Evolutionary conservation across 805 yeast species (phyloP).

Genomic region (Ogataea nonfermentans): DNA sequence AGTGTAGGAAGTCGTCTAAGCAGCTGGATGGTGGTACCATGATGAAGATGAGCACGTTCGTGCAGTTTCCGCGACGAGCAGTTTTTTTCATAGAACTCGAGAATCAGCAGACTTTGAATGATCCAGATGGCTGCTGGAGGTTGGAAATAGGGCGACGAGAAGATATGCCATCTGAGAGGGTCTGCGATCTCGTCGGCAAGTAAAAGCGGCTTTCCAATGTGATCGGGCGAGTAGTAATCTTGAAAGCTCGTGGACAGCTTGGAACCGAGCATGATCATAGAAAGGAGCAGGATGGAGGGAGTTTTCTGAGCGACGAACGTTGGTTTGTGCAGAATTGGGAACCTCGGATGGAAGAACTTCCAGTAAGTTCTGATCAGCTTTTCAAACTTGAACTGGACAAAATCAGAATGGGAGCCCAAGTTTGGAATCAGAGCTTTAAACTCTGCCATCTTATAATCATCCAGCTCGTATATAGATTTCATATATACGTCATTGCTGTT

Average conservation of each 20-base stretch:
- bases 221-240: slow-evolving; percentile 25
- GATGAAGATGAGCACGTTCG: slow-evolving; percentile 82
- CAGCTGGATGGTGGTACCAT: slow-evolving; percentile 80
- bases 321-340: slow-evolving; percentile 57
- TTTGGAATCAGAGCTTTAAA: slow-evolving; percentile 29
- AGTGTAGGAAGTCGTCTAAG: slow-evolving; percentile 72
- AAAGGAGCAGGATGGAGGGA: slow-evolving; percentile 48
- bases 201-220: slow-evolving; percentile 30
- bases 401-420: slow-evolving; percentile 29
- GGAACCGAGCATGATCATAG: slow-evolving; percentile 60
- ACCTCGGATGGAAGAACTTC: slow-evolving; percentile 58
- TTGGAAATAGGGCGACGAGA: slow-evolving; percentile 66
- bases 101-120: slow-evolving; percentile 64
- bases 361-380: slow-evolving; percentile 44
- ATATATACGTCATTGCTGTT: background rate
- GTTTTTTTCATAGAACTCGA: slow-evolving; percentile 81
- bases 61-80: slow-evolving; percentile 67
- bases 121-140: slow-evolving; percentile 80
- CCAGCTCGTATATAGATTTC: slow-evolving; percentile 17
- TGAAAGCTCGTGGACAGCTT: slow-evolving; percentile 32
- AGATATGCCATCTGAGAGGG: slow-evolving; percentile 68
- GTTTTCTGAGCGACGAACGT: slow-evolving; percentile 50
- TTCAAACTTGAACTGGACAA: slow-evolving; percentile 29
- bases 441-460: slow-evolving; percentile 21
- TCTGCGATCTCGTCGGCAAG: slow-evolving; percentile 48